Evolutionary conservation across 257 asterid genomes (phyloP).

Genomic region (Nicotiana obtusifolia): DNA sequence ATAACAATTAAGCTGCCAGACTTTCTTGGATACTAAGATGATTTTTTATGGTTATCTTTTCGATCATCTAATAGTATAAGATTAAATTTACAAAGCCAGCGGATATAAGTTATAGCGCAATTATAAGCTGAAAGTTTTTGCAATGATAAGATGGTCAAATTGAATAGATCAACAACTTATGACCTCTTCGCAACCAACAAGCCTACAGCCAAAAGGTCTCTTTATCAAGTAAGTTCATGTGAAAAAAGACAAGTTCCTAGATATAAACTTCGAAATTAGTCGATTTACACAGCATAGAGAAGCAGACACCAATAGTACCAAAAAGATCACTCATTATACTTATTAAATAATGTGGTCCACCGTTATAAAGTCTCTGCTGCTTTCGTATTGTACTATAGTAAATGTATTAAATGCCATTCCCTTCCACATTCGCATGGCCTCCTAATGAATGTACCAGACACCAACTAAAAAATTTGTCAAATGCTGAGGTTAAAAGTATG

Average conservation of each 20-base stretch:
- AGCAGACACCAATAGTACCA: background rate
- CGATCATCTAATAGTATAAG: too few species aligned
- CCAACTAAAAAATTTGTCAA: background rate
- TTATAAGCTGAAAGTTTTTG: too few species aligned
- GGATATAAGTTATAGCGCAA: too few species aligned
- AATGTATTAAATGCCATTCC: slow-evolving; percentile 12
- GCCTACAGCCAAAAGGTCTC: background rate
- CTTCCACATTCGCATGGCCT: background rate
- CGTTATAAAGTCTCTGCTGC: slow-evolving; percentile 8
- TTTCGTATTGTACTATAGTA: slow-evolving; percentile 8
- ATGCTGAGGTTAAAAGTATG: background rate
- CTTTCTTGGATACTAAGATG: too few species aligned
- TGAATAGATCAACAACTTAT: too few species aligned
- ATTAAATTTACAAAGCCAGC: too few species aligned
- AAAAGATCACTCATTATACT: background rate
- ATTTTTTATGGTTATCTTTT: too few species aligned
- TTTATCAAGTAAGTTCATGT: background rate
- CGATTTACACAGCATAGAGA: too few species aligned
- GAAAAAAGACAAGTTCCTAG: background rate
- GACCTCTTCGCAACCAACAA: background rate
- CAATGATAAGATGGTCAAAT: too few species aligned
- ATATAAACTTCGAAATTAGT: too few species aligned
- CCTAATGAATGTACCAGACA: background rate
- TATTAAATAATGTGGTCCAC: slow-evolving; percentile 18
- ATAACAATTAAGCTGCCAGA: too few species aligned